Percentiles rank a stretch among this genome's conserved stretches.
phyloP scores from a whole-genome alignment of 2,329 filamentous ascomycete genomes.

The Diaporthe destruens region DNA sequence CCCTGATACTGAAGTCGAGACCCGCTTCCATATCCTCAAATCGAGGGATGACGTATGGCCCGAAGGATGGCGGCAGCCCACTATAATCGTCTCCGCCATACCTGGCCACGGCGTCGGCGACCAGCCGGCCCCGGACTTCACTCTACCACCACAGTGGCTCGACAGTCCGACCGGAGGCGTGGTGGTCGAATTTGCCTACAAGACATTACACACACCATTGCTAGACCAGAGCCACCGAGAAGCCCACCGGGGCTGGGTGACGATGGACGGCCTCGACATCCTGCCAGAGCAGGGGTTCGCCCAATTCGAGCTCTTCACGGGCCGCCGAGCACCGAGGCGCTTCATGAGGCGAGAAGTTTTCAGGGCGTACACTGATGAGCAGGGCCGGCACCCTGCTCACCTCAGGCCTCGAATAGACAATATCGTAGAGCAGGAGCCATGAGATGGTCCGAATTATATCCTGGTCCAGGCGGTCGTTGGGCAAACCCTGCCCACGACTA shows the following conservation, averaged over 20 bases:
- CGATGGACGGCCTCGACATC: constrained; percentile 81
- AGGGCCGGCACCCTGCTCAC: constrained; percentile 56
- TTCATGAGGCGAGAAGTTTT: constrained; percentile 78
- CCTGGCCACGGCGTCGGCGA: constrained; percentile 76
- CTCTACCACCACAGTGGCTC: constrained; percentile 77
- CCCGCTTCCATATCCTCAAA: constrained; percentile 69
- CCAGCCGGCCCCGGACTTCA: constrained; percentile 76
- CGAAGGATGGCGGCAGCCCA: constrained; percentile 70
- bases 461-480: constrained; percentile 2
- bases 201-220: constrained; percentile 78
- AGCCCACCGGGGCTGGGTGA: constrained; percentile 75
- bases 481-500: not conserved
- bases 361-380: constrained; percentile 57
- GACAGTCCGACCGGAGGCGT: constrained; percentile 80
- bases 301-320: constrained; percentile 85
- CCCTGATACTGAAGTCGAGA: constrained; percentile 55
- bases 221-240: constrained; percentile 74
- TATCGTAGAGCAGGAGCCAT: constrained; percentile 57
- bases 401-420: constrained; percentile 56
- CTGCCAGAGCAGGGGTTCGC: constrained; percentile 84
- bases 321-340: constrained; percentile 74
- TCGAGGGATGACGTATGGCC: constrained; percentile 75
- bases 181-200: constrained; percentile 80
- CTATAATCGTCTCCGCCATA: constrained; percentile 82
- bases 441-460: constrained; percentile 10